Percentiles rank a stretch among this genome's conserved stretches.
Conservation (phyloP, 129 eudicot species). For the Apium graveolens region DNA sequence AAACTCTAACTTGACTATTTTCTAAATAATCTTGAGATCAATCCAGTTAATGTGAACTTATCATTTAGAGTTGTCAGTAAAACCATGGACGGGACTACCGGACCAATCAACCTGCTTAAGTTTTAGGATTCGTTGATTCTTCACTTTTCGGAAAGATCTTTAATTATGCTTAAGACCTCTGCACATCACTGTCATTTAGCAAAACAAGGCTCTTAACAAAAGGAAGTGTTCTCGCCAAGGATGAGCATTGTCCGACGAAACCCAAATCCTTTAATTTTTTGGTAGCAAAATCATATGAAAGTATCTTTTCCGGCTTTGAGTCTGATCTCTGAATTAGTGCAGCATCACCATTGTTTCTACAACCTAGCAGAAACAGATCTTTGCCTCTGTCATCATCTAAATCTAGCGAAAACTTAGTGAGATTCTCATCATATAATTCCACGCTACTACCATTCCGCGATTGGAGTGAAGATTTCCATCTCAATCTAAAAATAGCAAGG, state of each 20-base stretch:
- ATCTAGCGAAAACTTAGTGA: not conserved
- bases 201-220: not conserved
- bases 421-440: not conserved
- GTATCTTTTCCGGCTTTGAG: not conserved
- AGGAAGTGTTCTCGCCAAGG: not conserved
- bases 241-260: not conserved
- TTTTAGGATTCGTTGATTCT: too few relatives aligned
- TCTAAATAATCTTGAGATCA: too few relatives aligned
- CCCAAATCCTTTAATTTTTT: not conserved
- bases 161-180: too few relatives aligned
- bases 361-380: not conserved
- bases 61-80: too few relatives aligned
- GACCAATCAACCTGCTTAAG: too few relatives aligned
- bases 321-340: not conserved
- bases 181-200: not conserved
- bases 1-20: too few relatives aligned
- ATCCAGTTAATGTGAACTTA: too few relatives aligned
- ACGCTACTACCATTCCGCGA: not conserved
- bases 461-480: not conserved
- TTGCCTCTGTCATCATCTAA: not conserved
- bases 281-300: not conserved
- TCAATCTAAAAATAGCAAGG: not conserved
- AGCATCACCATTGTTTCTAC: not conserved
- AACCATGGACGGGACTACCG: too few relatives aligned
- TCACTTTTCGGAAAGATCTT: too few relatives aligned